phyloP scores from a whole-genome alignment of 352 stramenopile genomes.

The Saprolegnia parasitica region DNA sequence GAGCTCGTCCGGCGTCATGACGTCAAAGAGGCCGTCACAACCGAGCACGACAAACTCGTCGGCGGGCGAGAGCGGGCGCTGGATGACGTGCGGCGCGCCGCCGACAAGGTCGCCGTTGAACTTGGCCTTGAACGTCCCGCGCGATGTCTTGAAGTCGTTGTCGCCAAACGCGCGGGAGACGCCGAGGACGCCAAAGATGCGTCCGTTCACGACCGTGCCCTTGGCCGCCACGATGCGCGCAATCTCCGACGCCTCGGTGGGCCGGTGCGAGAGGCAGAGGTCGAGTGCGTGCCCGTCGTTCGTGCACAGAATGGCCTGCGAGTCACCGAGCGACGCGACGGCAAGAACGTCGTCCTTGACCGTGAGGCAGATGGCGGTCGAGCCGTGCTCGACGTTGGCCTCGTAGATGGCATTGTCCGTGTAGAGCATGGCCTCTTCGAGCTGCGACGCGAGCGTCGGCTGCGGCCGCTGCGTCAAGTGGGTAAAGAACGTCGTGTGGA shows the following conservation, averaged over 20 bases:
- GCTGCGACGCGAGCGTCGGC: slow-evolving; percentile 33
- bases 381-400: slow-evolving; percentile 62
- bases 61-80: slow-evolving; percentile 46
- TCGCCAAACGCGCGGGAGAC: slow-evolving; percentile 81
- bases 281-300: slow-evolving; percentile 44
- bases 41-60: slow-evolving; percentile 81
- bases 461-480: slow-evolving; percentile 34
- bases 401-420: slow-evolving; percentile 74
- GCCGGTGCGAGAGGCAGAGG: slow-evolving; percentile 65
- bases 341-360: slow-evolving; percentile 46
- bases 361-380: slow-evolving; percentile 60
- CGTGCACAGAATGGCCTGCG: slow-evolving; percentile 67
- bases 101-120: slow-evolving; percentile 80
- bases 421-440: slow-evolving; percentile 46
- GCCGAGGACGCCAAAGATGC: slow-evolving; percentile 77
- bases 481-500: slow-evolving; percentile 61
- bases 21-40: slow-evolving; percentile 80
- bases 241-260: slow-evolving; percentile 54
- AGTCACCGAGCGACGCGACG: slow-evolving; percentile 73
- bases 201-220: slow-evolving; percentile 73
- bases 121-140: slow-evolving; percentile 69
- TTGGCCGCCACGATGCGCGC: slow-evolving; percentile 76
- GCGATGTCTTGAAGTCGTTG: slow-evolving; percentile 81
- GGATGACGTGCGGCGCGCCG: slow-evolving; percentile 58
- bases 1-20: slow-evolving; percentile 74